Conservation (phyloP, 176 grass and related monocot species). For the Musa beccarii region DNA sequence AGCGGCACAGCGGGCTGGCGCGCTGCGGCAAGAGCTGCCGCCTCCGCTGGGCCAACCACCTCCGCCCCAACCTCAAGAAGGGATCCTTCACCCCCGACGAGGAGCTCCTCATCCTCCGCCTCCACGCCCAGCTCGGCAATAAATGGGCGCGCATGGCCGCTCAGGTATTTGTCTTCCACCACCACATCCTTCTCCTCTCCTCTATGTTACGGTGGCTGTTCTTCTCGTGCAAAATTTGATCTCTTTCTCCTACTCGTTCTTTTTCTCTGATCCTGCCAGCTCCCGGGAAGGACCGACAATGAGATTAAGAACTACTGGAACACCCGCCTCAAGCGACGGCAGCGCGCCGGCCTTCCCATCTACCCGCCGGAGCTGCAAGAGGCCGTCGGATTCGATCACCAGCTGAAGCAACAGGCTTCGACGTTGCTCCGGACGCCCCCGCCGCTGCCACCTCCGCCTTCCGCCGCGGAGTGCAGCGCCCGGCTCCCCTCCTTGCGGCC, state of each 20-base stretch:
- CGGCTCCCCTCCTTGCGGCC: constrained; percentile 14
- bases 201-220: background rate
- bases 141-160: constrained; percentile 63
- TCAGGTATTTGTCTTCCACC: background rate
- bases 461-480: background rate
- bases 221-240: background rate
- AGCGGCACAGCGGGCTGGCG: constrained; percentile 33
- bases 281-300: constrained; percentile 8
- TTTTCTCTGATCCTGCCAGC: background rate
- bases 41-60: constrained; percentile 68
- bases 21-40: constrained; percentile 92
- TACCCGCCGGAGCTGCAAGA: constrained; percentile 55
- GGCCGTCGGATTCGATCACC: background rate
- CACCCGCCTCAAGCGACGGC: constrained; percentile 39
- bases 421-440: background rate
- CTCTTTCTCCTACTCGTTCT: background rate
- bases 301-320: constrained; percentile 6
- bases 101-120: constrained; percentile 46
- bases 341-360: constrained; percentile 38
- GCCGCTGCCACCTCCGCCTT: background rate
- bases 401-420: background rate
- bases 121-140: constrained; percentile 56
- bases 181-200: background rate
- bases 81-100: constrained; percentile 63
- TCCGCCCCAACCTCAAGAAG: constrained; percentile 76